Evolutionary conservation across 2,329 filamentous ascomycete genomes (phyloP), one percentile per base, ranked within the genome.

Genomic region (Penicillium decumbens): DNA sequence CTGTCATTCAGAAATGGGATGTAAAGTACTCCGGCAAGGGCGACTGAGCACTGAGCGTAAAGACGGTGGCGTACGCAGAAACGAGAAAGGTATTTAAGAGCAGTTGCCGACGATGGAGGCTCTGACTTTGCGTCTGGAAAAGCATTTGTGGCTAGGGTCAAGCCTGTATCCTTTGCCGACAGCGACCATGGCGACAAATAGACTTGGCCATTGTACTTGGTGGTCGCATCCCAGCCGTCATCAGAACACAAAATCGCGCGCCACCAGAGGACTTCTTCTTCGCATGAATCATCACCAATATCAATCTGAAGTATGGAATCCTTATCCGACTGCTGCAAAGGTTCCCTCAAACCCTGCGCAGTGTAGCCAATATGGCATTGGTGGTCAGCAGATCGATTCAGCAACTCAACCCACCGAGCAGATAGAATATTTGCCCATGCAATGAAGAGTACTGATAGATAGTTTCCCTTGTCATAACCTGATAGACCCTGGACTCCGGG

Each of bases 381-480:
- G 20, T 63, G 59, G 4, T 51, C 52, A 1, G 33, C 35, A 29
- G 59, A 64, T 25, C 45, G 44, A 37, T 28, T 27, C 23, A 61
- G 58, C 27, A 58, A 47, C 43, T 63, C 59, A 40, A 50, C 56
- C 59, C 56, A 65, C 45, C 53, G 45, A 38, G 52, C 56, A 40
- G 58, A 63, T 25, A 61, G 18, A 2, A 64, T 57, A 53, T 62
- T 61, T 7, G 60, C 56, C 57, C 60, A 64, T 39, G 59, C 59
- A 18, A 63, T 30, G 29, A 52, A 59, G 12, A 64, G 46, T 1
- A 60, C 46, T 3, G 52, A 29, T 2, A 64, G 7, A 43, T 64
- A 55, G 30, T 62, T 64, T 6, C 53, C 56, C 8, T 57, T 32
- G 20, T 62, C 59, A 30, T 58, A 57, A 8, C 46, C 45, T 10